Evolutionary conservation across 2,329 filamentous ascomycete genomes (phyloP).

Genomic region (Phialophora chinensis): DNA sequence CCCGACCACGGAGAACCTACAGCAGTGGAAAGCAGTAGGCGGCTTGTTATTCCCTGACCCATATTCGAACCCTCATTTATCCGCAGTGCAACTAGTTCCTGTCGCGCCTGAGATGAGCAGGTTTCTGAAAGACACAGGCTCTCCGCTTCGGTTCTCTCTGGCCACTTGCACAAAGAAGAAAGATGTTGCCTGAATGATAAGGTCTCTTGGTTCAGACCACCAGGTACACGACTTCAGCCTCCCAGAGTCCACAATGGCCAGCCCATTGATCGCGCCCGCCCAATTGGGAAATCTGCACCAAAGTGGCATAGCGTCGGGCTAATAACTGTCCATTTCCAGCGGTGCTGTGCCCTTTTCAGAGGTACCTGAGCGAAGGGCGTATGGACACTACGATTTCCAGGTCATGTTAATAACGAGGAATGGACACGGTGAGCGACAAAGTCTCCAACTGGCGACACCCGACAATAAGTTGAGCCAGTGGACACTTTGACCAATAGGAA

Average conservation of each 20-base stretch:
- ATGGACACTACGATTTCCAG: background rate
- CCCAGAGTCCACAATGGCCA: background rate
- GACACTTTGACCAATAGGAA: background rate
- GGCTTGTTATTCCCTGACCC: background rate
- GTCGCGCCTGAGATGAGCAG: conserved; percentile 3
- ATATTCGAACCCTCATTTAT: background rate
- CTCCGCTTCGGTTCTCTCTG: background rate
- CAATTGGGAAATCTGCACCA: conserved; percentile 11
- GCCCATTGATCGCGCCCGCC: background rate
- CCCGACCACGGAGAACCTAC: too few relatives aligned
- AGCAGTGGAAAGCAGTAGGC: background rate
- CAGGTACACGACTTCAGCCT: background rate
- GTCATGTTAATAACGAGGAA: background rate
- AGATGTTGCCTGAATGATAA: conserved; percentile 4
- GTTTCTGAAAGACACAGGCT: background rate
- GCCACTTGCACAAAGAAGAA: background rate
- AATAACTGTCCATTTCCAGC: conserved; percentile 6
- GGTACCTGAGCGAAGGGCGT: background rate
- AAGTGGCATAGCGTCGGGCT: conserved; percentile 8
- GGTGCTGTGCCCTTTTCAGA: background rate
- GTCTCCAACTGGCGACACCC: background rate
- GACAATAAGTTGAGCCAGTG: background rate
- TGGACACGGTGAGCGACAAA: background rate
- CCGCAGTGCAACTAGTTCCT: background rate
- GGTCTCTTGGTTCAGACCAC: background rate